These are phyloP conservation scores for Sophora flavescens DNA, from an alignment of 306 rosid genomes.

Conservation along the genomic window DNA sequence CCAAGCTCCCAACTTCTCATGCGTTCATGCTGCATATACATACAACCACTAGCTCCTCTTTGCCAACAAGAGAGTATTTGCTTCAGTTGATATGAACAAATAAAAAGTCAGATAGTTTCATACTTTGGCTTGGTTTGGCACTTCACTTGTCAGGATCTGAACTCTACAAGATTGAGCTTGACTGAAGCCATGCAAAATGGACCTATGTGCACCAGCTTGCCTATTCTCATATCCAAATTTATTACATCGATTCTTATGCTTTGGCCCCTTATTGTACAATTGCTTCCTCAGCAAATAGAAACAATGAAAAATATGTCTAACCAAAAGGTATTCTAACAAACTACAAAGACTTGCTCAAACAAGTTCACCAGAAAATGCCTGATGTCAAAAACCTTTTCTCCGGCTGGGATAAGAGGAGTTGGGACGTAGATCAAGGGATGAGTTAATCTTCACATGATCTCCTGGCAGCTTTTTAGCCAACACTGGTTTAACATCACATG, in stretches of 20 bases:
- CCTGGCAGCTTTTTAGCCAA: constrained; percentile 87
- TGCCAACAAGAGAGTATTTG: constrained; percentile 49
- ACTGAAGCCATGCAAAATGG: constrained; percentile 51
- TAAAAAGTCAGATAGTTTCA: constrained; percentile 44
- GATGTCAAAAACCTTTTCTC: constrained; percentile 66
- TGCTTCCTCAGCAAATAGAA: constrained; percentile 54
- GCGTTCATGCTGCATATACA: constrained; percentile 49
- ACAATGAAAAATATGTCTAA: constrained; percentile 49
- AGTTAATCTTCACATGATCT: constrained; percentile 70
- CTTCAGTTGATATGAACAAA: constrained; percentile 37
- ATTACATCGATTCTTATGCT: constrained; percentile 55
- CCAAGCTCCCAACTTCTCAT: constrained; percentile 46
- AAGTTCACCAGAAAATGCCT: constrained; percentile 41
- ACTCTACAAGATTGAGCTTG: constrained; percentile 31
- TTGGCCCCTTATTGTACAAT: constrained; percentile 63
- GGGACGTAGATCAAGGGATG: constrained; percentile 77
- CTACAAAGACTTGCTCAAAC: constrained; percentile 46
- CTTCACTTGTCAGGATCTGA: constrained; percentile 40
- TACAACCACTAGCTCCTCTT: constrained; percentile 46
- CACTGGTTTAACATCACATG: constrained; percentile 79
- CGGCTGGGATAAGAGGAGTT: constrained; percentile 66
- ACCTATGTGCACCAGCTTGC: constrained; percentile 52
- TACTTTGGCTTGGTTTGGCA: constrained; percentile 41
- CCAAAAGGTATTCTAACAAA: constrained; percentile 46
- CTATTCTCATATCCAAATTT: constrained; percentile 52